Conservation (phyloP, 768 basidiomycete genomes). For the Mycena amicta region DNA sequence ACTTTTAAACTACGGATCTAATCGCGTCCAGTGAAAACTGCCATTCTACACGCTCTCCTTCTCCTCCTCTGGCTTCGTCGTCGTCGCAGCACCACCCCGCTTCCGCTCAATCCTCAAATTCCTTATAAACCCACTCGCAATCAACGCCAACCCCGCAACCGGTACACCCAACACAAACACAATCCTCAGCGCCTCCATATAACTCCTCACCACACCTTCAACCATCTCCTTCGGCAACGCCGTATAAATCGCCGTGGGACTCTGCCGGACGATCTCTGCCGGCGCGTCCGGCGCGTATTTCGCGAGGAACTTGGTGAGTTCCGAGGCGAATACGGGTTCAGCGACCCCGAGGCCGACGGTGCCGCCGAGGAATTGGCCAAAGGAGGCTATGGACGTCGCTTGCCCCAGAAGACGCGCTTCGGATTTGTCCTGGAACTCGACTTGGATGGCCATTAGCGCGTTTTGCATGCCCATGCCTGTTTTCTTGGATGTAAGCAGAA, state of each 20-base stretch:
- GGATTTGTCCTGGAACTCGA: constrained; percentile 11
- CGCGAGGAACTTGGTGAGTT: constrained; percentile 10
- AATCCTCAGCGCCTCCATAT: constrained; percentile 1
- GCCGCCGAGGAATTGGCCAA: no score
- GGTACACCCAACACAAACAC: constrained; percentile 16
- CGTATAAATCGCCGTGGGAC: constrained; percentile 18
- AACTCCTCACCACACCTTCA: constrained; percentile 14
- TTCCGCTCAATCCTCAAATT: neutral
- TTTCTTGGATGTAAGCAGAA: no score
- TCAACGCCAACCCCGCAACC: neutral
- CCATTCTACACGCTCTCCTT: no score
- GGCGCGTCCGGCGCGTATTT: constrained; percentile 22
- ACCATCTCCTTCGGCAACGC: constrained; percentile 8
- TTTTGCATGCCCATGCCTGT: constrained; percentile 27
- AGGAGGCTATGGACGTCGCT: constrained; percentile 22
- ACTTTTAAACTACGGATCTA: no score
- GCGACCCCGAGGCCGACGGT: constrained; percentile 6
- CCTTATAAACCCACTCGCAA: neutral
- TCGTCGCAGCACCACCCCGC: no score
- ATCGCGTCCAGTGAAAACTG: no score
- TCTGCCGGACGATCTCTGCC: constrained; percentile 4
- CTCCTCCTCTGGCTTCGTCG: no score
- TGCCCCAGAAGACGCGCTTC: constrained; percentile 13
- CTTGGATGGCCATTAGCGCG: constrained; percentile 22
- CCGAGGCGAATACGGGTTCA: constrained; percentile 15